Percentiles rank a stretch among this genome's conserved stretches.
Evolutionary conservation across 805 yeast genomes (phyloP).

Genomic region (Zygosaccharomyces lentus): DNA sequence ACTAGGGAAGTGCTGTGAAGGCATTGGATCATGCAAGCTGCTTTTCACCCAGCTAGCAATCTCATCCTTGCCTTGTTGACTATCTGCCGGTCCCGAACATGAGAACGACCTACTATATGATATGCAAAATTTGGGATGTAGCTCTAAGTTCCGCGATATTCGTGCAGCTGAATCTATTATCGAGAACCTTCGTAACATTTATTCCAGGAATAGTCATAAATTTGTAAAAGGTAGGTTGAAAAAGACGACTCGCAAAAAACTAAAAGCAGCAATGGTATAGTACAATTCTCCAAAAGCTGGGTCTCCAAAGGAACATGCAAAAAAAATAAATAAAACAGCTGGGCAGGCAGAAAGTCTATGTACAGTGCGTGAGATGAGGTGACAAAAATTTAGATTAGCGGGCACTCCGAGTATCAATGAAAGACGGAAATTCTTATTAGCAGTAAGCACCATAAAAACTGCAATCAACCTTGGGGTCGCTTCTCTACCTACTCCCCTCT

Average conservation of each 20-base stretch:
- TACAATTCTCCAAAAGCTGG: background rate
- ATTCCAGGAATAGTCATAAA: slow-evolving; percentile 6
- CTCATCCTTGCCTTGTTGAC: slow-evolving; percentile 13
- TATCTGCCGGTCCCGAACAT: slow-evolving; percentile 5
- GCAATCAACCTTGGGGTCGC: background rate
- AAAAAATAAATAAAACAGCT: background rate
- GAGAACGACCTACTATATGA: slow-evolving; percentile 7
- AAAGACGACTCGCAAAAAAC: background rate
- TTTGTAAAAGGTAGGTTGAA: background rate
- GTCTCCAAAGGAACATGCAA: slow-evolving; percentile 1
- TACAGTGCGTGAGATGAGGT: slow-evolving; percentile 1
- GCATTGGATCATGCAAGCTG: slow-evolving; percentile 13
- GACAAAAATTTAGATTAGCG: background rate
- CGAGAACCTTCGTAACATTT: slow-evolving; percentile 16
- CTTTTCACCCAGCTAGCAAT: slow-evolving; percentile 18
- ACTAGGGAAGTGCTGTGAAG: slow-evolving; percentile 9
- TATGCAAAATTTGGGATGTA: background rate
- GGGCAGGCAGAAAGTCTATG: background rate
- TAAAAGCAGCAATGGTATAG: background rate
- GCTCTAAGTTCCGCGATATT: slow-evolving; percentile 5
- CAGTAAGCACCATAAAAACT: background rate
- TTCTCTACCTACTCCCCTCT: background rate
- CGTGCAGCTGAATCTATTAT: slow-evolving; percentile 8
- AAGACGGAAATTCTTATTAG: background rate
- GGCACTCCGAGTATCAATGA: background rate